Evolutionary conservation across 345 rosid species (phyloP), one percentile per base, ranked within the genome.

Genomic region (Microcos paniculata): DNA sequence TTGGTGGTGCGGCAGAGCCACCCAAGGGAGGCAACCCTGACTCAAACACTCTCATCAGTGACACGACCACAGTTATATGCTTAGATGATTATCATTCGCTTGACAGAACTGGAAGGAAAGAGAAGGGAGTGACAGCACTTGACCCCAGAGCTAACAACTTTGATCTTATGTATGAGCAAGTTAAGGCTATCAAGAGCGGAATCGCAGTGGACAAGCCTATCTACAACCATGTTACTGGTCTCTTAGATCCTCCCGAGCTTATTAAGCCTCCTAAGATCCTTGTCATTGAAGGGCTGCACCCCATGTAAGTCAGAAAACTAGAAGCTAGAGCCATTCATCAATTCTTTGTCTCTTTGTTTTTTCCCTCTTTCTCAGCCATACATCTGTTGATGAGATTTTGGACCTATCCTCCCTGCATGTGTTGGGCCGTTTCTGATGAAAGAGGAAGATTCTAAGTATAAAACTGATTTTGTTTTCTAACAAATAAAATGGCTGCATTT

Each of bases 271-370:
- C 99, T 14, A 96, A 89, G 91, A 96, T 96, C 78, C 94, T 91
- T 59, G 98, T 96, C 75, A 93, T 96, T 78, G 99, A 96, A 92
- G 99, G 99, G 24, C 83, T 96, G 68, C 99, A 96, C 70, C 99
- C 99, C 45, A 93, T 96, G 99, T 96, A 87, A 93, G 97, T 79
- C 28, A 10, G 30, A 42, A 23, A 69, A 31, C 73, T 51, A 33
- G 26, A 68, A 42, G 12, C 40, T 16, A 62, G 10, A 15, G 45
- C 62, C 62, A 49, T 51, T 35, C 62, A 74, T 74, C 51, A 16
- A 10, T 72, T 57, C 66, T 43, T 1, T 65, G 58, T 31, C 52
- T 65, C 40, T 35, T 4, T n/a, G n/a, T n/a, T 35, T 35, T 48
- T 76, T 46, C 76, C 72, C 70, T 76, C 66, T 79, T 69, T 62